Percentiles rank a stretch among this genome's conserved stretches.
Conservation (phyloP, 1,284 basidiomycete genomes). For the Tylopilus sp. region DNA sequence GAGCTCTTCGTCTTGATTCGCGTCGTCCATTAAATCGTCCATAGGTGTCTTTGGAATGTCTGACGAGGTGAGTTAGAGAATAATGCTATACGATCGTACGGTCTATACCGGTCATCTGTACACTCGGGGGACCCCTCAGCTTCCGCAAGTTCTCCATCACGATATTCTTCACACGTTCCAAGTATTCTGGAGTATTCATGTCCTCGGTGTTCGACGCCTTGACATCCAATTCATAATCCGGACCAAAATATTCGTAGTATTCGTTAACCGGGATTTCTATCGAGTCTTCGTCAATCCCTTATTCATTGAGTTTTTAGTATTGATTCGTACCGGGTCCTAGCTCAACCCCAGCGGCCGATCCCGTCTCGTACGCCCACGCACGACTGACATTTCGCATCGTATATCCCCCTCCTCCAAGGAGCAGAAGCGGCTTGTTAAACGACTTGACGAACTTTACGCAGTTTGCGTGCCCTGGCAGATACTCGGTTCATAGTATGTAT, state of each 20-base stretch:
- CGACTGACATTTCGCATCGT: conserved; percentile 98
- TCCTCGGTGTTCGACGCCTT: conserved; percentile 95
- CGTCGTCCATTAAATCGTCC: conserved; percentile 75
- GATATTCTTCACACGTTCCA: conserved; percentile 89
- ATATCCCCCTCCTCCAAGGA: conserved; percentile 97
- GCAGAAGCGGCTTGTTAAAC: conserved; percentile 88
- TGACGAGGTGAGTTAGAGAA: conserved; percentile 29
- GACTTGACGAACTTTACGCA: conserved; percentile 98
- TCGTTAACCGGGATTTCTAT: conserved; percentile 93
- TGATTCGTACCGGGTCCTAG: conserved; percentile 69
- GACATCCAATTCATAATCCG: conserved; percentile 97
- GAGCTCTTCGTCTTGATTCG: conserved; percentile 76
- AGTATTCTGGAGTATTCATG: conserved; percentile 88
- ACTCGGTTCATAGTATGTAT: neutral
- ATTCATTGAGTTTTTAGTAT: neutral
- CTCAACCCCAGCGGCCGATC: conserved; percentile 93
- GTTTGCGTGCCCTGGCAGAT: conserved; percentile 80
- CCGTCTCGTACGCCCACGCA: conserved; percentile 98
- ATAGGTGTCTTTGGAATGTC: conserved; percentile 78
- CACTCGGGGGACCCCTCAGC: conserved; percentile 83
- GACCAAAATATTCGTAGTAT: conserved; percentile 99
- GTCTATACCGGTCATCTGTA: conserved; percentile 76
- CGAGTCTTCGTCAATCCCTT: conserved; percentile 9
- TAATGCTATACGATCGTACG: neutral
- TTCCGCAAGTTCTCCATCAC: conserved; percentile 89